Base-by-base conservation (phyloP, 2,329 filamentous ascomycete species). In the Colletotrichum chlorophyti region DNA sequence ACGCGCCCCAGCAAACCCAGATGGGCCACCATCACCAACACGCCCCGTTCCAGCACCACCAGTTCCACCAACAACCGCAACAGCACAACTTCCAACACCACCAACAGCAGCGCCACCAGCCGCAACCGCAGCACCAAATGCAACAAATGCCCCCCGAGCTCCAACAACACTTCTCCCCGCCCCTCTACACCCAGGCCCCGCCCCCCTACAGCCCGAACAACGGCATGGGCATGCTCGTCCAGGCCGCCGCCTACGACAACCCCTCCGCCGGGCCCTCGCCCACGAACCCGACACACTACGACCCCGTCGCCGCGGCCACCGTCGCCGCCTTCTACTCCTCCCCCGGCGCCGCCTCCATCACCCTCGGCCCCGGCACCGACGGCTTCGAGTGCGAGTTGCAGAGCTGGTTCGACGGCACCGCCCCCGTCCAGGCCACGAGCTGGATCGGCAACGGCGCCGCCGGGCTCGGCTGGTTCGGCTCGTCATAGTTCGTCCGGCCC, bases 321-420 rank as follows among this genome's bases (percentile, higher is more conserved):
- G 46, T 37, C 11, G 55, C 55, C 4, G 55, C 49, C 6, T 57
- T 53, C 19, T 61, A 58, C 45, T 54, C 42, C 11, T 58, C 61
- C 7, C 61, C 61, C 2, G 66, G 68, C 19, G 47, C 62, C n/a
- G 49, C 65, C 4, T 58, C 64, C 31, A 58, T 62, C 32, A 45
- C 63, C 34, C 65, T 75, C 5, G 68, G 66, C 3, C 70, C 72
- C n/a, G 65, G 69, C 7, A 74, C 74, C 38, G 79, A 82, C 53
- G 79, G 79, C 2, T 82, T 76, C 58, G 76, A 80, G 60, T 70
- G 66, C 8, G 79, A 81, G 65, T 64, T 82, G 48, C 76, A 77
- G 59, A 61, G 58, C 37, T 63, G 60, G 60, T 63, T 61, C 53
- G 60, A 61, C 17, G 60, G 53, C 19, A 21, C 48, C 3, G 51